These are phyloP conservation scores for Globisporangium irregulare DNA, from an alignment of 352 stramenopile genomes.

Conservation along the genomic window DNA sequence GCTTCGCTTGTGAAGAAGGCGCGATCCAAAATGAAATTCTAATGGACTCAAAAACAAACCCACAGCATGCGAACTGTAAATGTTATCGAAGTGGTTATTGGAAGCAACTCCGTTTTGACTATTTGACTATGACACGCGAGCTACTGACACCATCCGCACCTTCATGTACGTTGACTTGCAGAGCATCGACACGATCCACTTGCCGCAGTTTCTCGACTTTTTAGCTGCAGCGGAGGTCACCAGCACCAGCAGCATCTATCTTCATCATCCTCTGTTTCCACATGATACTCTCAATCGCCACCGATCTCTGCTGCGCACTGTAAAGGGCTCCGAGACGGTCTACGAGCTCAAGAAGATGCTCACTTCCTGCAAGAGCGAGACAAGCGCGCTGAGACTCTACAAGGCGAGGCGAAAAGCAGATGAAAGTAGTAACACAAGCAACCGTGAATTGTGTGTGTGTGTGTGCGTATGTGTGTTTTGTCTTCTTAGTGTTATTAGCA, in stretches of 20 bases:
- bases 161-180: conserved; percentile 79
- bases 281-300: neutral
- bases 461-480: neutral
- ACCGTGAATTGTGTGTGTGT: neutral
- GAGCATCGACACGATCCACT: conserved; percentile 55
- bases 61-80: too few species aligned
- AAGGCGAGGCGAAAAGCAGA: too few species aligned
- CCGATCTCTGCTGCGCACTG: neutral
- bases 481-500: neutral
- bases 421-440: too few species aligned
- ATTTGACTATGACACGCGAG: neutral
- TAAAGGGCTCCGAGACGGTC: too few species aligned
- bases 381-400: too few species aligned
- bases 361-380: too few species aligned
- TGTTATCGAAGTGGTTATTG: neutral
- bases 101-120: neutral
- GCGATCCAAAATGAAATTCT: neutral
- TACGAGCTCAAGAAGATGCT: too few species aligned
- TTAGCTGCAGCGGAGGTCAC: conserved; percentile 15
- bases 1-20: neutral
- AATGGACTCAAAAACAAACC: neutral
- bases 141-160: conserved; percentile 53
- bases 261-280: neutral
- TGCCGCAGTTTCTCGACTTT: conserved; percentile 39
- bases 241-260: neutral